Conservation (phyloP, 441 rosid species). For the Caryocar brasiliense region DNA sequence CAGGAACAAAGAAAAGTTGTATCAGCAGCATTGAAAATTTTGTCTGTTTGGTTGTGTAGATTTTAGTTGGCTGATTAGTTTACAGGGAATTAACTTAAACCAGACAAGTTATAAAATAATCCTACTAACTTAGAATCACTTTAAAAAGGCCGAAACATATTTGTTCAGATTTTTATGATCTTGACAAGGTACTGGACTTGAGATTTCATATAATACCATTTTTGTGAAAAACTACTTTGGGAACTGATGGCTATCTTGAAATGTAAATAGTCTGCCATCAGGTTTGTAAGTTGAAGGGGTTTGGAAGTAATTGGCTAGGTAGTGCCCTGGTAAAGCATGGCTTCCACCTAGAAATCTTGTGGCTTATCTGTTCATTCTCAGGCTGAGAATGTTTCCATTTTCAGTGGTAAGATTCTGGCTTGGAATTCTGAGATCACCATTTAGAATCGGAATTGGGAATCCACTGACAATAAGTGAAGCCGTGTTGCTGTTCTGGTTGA, state of each 20-base stretch:
- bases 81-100: too few species aligned
- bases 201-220: neutral
- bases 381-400: slow-evolving; percentile 11
- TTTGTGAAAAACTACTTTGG: slow-evolving; percentile 10
- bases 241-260: slow-evolving; percentile 19
- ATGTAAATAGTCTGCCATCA: slow-evolving; percentile 23
- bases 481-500: slow-evolving; percentile 13
- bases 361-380: slow-evolving; percentile 28
- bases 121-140: too few species aligned
- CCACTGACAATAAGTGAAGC: slow-evolving; percentile 23
- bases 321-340: slow-evolving; percentile 24
- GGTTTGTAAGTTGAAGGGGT: slow-evolving; percentile 13
- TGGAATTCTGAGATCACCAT: slow-evolving; percentile 16
- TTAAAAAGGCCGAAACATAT: too few species aligned
- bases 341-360: slow-evolving; percentile 21
- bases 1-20: neutral
- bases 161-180: too few species aligned
- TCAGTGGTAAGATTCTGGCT: slow-evolving; percentile 20
- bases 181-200: too few species aligned
- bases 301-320: slow-evolving; percentile 24
- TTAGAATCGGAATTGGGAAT: slow-evolving; percentile 21
- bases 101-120: too few species aligned
- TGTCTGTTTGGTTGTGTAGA: too few species aligned
- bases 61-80: too few species aligned
- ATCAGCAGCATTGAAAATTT: too few species aligned